phyloP scores from a whole-genome alignment of 768 basidiomycete genomes.

The Podaxis sp. region DNA sequence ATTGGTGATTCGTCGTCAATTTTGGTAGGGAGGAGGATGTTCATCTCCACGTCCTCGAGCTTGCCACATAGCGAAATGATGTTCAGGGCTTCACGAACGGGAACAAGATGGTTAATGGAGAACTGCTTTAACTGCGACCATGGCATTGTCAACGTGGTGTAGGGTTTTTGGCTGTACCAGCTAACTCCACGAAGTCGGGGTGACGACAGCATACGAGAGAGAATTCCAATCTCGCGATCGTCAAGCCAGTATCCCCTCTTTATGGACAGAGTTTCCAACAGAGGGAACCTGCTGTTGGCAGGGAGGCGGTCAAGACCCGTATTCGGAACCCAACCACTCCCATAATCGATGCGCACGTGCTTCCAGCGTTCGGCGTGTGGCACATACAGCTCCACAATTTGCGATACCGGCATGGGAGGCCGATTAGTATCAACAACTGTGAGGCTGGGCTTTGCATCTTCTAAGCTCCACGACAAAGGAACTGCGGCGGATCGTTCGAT shows the following conservation, averaged over 20 bases:
- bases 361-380: slow-evolving; percentile 28
- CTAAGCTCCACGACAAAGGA: slow-evolving; percentile 27
- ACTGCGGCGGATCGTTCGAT: slow-evolving; percentile 26
- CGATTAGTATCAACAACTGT: slow-evolving; percentile 15
- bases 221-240: slow-evolving; percentile 16
- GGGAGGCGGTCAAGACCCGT: slow-evolving; percentile 17
- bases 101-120: slow-evolving; percentile 23
- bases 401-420: slow-evolving; percentile 18
- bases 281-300: slow-evolving; percentile 18
- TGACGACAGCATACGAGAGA: slow-evolving; percentile 24
- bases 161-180: slow-evolving; percentile 21
- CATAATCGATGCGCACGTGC: slow-evolving; percentile 24
- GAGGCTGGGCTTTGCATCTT: slow-evolving; percentile 17
- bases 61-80: slow-evolving; percentile 18
- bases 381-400: slow-evolving; percentile 24
- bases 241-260: slow-evolving; percentile 23
- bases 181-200: slow-evolving; percentile 25
- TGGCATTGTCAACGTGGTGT: slow-evolving; percentile 23
- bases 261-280: slow-evolving; percentile 28
- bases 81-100: slow-evolving; percentile 21
- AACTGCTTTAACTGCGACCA: slow-evolving; percentile 28
- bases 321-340: slow-evolving; percentile 20
- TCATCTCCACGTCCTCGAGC: slow-evolving; percentile 16
- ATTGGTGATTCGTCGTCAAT: slow-evolving; percentile 15
- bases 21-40: slow-evolving; percentile 13